Evolutionary conservation across 495 filamentous ascomycete genomes (phyloP).

Genomic region (Penicillium silybi): DNA sequence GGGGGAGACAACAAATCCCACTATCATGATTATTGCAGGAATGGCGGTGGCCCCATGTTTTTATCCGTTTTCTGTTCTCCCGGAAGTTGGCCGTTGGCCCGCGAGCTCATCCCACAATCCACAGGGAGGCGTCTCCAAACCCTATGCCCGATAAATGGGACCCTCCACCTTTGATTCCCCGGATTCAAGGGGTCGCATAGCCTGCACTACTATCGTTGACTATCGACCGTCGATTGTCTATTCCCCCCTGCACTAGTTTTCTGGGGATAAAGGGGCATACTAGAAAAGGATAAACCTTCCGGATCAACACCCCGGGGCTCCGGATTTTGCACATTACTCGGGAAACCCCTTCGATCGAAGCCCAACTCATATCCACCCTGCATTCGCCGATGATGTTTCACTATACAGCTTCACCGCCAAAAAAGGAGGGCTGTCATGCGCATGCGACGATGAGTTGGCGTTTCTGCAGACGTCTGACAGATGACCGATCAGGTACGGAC

Average conservation of each 20-base stretch:
- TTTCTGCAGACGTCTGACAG: not conserved
- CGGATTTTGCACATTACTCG: not conserved
- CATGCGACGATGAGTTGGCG: not conserved
- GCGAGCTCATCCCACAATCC: not conserved
- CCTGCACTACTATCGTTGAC: not conserved
- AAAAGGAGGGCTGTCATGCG: not conserved
- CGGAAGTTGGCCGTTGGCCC: not conserved
- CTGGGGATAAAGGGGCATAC: not conserved
- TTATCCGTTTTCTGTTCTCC: not conserved
- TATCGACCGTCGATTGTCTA: not conserved
- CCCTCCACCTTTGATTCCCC: not conserved
- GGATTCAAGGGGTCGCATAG: constrained; percentile 2
- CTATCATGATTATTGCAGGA: not conserved
- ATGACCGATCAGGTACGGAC: not conserved
- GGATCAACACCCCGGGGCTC: not conserved
- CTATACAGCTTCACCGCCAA: not conserved
- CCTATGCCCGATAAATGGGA: not conserved
- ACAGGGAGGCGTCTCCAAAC: not conserved
- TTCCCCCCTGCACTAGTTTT: not conserved
- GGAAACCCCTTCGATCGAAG: not conserved
- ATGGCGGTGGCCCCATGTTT: constrained; percentile 1
- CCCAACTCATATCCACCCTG: not conserved
- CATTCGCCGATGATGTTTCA: not conserved
- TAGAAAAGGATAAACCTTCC: not conserved
- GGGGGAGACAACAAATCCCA: not conserved